Evolutionary conservation across 176 grass and related monocot species (phyloP), one percentile per base, ranked within the genome.

Genomic region (Carex littledalei): DNA sequence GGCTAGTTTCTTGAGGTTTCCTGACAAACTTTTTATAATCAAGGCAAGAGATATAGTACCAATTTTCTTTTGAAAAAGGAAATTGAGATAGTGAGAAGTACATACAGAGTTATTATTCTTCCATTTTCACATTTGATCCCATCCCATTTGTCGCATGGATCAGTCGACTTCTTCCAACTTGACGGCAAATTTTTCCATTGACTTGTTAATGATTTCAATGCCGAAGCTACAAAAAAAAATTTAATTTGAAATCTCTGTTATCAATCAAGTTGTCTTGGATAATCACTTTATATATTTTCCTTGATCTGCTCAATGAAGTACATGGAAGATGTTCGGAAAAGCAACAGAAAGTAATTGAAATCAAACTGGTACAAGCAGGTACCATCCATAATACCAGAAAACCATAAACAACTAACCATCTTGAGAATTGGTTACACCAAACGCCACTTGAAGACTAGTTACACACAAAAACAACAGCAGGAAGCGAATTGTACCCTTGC

Each of bases 81-180:
- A 39, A 22, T 56, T 67, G 20, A 20, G 12, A 18, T 54, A 56
- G 14, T 56, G 74, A 63, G 74, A 26, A 67, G 17, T 12, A 84
- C 92, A 86, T 47, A 97, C 94, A 97, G 16, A 86, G 74, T 57
- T 86, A 87, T 94, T 54, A 98, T 84, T 80, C 91, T 93, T 52
- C 86, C 87, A 62, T 85, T 88, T 61, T 12, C 58, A 86, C 95
- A 98, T 31, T 71, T 41, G 86, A 98, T 93, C 85, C 95, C 95
- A 57, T 95, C 93, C 95, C 95, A 98, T 64, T 57, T 85, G 35
- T 84, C 89, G 84, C 95, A 98, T 37, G 93, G 91, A 88, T 98
- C 91, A 6, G 63, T 62, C 3, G 91, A 88, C 63, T 85, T 70
- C 60, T 84, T 61, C 95, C 95, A 98, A 76, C 67, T 95, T 88